Evolutionary conservation across 169 alveolate genomes (phyloP).

Genomic region (Plasmodium gonderi): DNA sequence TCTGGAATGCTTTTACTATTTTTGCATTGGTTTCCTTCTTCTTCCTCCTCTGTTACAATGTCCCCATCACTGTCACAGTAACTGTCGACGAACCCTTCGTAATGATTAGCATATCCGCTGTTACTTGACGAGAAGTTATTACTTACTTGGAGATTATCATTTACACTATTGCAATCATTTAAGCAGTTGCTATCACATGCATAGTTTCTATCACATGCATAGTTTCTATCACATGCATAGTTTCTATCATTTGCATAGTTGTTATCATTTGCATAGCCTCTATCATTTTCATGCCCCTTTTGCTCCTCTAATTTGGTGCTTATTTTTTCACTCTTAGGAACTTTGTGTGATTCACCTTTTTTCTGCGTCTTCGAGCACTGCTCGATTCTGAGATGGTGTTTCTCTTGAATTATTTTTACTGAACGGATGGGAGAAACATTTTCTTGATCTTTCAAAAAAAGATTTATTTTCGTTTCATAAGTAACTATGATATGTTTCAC

Average conservation of each 20-base stretch:
- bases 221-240: no score
- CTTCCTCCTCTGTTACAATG: background rate
- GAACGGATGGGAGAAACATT: background rate
- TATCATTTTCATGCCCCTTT: background rate
- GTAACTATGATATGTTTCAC: constrained; percentile 37
- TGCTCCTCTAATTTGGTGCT: background rate
- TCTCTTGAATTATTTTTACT: background rate
- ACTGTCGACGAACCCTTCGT: background rate
- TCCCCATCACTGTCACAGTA: background rate
- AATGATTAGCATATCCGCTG: no score
- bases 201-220: no score
- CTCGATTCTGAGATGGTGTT: no score
- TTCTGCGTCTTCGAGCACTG: no score
- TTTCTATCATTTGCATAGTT: no score
- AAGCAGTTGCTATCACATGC: no score
- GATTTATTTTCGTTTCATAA: constrained; percentile 28
- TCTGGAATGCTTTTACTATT: background rate
- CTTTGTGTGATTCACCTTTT: no score
- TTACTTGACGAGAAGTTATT: no score
- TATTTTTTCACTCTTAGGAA: background rate
- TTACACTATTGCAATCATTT: no score
- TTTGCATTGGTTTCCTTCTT: background rate
- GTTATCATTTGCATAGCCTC: background rate
- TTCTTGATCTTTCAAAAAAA: constrained; percentile 5
- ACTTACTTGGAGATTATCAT: no score